Base-by-base conservation (phyloP, 495 filamentous ascomycete species). In the Hypomontagnella monticulosa region DNA sequence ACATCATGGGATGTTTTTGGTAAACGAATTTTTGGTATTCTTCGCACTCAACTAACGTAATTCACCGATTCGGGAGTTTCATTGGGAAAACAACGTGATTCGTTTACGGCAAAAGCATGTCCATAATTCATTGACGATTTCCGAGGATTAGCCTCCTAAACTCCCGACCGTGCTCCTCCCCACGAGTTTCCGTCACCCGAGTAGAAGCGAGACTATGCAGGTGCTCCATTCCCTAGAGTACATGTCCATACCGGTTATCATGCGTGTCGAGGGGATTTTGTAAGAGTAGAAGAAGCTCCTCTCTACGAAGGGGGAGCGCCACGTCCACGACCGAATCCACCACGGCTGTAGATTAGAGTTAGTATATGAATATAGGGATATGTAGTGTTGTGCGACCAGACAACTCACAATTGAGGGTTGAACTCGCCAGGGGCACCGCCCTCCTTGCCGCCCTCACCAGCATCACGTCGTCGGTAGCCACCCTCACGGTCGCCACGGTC, bases 351-450 rank as follows among this genome's bases (percentile, higher is more conserved):
- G 61, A 40, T 44, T 69, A 63, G 63, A 52, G 75, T 82, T 50
- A 80, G 63, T 53, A 62, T 57, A 51, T 33, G 20, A 40, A 49
- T 3, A 16, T 33, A 7, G n/a, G n/a, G n/a, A n/a, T 4, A 40
- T n/a, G 16, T 43, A 16, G 36, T 10, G 36, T 12, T 15, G 16
- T 38, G 14, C 42, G 34, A 40, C 19, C 27, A 32, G 58, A 66
- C 9, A 60, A 81, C 86, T 82, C 78, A 87, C 89, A 99, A 99
- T 79, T 88, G 86, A 72, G 95, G 95, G 82, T 89, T 90, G 82
- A 97, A 99, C 79, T 93, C 93, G 79, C 92, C 91, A 71, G 95
- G 92, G 72, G 92, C 90, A 85, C 89, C 90, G 85, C 89, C 93
- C 75, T 94, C 93, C 86, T 98, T 96, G 87, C 97, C 97, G 75